Evolutionary conservation across 2,329 filamentous ascomycete species (phyloP), one percentile per base, ranked within the genome.

Genomic region (Trichoderma sp.): DNA sequence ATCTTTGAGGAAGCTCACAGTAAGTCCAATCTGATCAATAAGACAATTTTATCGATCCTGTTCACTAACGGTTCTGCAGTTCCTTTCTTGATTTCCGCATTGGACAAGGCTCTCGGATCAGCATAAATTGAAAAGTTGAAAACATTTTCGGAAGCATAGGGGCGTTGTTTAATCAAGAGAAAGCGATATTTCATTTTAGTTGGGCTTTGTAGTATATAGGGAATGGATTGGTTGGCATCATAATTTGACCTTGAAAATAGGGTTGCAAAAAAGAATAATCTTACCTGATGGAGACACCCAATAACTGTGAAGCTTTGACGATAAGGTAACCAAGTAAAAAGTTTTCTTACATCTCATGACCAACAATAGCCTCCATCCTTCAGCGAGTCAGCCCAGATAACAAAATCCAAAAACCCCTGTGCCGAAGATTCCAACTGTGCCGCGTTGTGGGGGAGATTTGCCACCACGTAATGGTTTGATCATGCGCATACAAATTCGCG

Each of bases 1-100:
- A 89, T 95, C 78, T 95, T 95, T 85, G 90, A 92, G 85, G 87
- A 90, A 82, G 84, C 89, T 78, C 92, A 93, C 82, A 89, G 78
- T 79, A 73, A 70, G 76, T 74, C 3, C n/a, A 51, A 51, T 51
- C 21, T 3, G 9, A 12, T 12, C 47, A 12, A 24, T 2, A 24
- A 21, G 47, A 1, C 8, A 47, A 9, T 9, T 43, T 24, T 24
- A 12, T 51, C 47, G n/a, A 30, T 18, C 53, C 4, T 3, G 4
- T n/a, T 32, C 8, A 26, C 66, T 53, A 34, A 53, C 14, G 24
- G 1, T 68, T 9, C 4, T 36, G 15, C 9, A 70, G 66, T 70
- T 24, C 66, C 66, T 15, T 47, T 53, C 30, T 28, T 70, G 66
- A 62, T 70, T n/a, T 47, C 39, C 21, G 28, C 57, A 14, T 60